Base-by-base conservation (phyloP, 108 stramenopile genomes). In the Nitzschia sp. region DNA sequence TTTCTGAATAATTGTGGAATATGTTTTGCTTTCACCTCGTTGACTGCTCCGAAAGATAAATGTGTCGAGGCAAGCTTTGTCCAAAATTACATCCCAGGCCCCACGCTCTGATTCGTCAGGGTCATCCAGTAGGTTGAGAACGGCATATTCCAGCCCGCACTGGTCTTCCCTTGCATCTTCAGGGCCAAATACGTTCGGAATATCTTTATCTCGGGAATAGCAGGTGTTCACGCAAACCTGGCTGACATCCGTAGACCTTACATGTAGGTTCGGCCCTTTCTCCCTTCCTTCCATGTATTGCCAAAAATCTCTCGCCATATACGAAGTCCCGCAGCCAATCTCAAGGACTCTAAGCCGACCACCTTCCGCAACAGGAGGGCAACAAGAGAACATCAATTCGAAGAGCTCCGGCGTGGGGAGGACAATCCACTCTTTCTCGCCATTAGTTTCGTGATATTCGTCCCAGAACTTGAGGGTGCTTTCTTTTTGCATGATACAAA, bases 21-120 rank as follows among this genome's bases (percentile, higher is more conserved):
- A 80, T 31, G 61, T 24, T 9, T 64, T 47, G 27, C 80, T 77
- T 59, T 77, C 65, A n/a, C 85, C 81, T 4, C 75, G 79, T 9
- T 86, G 81, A 55, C 82, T 77, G 71, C 74, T 87, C 24, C 88
- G 87, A 85, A 90, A 93, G 9, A 89, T 58, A 68, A 93, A 87
- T 21, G 92, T 93, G 65, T 90, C 92, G 17, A 90, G 66, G 42
- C 87, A 87, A 3, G 87, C 89, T 60, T 93, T 90, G 80, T 93
- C 87, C 31, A 93, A 67, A 36, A 90, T 76, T 0, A 85, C 46
- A 54, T 89, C 68, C 53, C 81, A 89, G 9, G 64, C 64, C 51
- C 65, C 45, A 27, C 38, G 23, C 11, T 57, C 55, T 13, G 49
- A n/a, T 21, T 31, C 42, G 33, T 11, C 42, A 15, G 75, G 42